phyloP scores from a whole-genome alignment of 805 yeast genomes.

The Suhomyces sp. region DNA sequence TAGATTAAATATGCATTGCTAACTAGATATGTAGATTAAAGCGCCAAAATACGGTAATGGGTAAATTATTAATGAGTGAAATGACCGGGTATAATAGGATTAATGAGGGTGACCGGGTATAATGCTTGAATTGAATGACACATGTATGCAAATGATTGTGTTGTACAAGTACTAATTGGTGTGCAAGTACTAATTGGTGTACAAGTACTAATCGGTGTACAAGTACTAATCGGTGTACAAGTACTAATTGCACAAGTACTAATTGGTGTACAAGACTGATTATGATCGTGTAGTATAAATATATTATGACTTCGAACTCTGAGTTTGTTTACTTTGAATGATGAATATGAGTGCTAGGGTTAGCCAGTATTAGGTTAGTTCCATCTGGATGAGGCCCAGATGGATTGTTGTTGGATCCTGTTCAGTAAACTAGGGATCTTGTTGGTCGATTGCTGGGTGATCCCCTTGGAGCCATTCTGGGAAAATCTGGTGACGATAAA shows the following conservation, averaged over 20 bases:
- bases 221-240: too few species aligned
- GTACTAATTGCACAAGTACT: too few species aligned
- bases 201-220: too few species aligned
- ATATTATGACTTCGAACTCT: background rate
- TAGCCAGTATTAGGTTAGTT: background rate
- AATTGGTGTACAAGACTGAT: too few species aligned
- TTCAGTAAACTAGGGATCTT: background rate
- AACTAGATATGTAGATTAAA: background rate
- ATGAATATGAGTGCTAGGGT: too few species aligned
- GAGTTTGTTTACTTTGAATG: too few species aligned
- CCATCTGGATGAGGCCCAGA: background rate
- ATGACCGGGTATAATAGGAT: background rate
- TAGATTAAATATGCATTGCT: background rate
- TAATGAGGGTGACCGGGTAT: background rate
- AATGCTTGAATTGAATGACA: background rate
- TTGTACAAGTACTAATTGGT: too few species aligned
- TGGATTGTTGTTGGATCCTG: background rate
- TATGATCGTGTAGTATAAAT: too few species aligned
- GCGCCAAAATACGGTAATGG: background rate
- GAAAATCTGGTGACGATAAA: slow-evolving; percentile 24
- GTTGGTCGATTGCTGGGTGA: slow-evolving; percentile 3
- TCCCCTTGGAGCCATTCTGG: slow-evolving; percentile 10
- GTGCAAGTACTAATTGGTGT: too few species aligned
- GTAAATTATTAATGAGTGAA: background rate
- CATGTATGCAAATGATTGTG: background rate